phyloP scores from a whole-genome alignment of 208 protist species.

The Strigomonas culicis region DNA sequence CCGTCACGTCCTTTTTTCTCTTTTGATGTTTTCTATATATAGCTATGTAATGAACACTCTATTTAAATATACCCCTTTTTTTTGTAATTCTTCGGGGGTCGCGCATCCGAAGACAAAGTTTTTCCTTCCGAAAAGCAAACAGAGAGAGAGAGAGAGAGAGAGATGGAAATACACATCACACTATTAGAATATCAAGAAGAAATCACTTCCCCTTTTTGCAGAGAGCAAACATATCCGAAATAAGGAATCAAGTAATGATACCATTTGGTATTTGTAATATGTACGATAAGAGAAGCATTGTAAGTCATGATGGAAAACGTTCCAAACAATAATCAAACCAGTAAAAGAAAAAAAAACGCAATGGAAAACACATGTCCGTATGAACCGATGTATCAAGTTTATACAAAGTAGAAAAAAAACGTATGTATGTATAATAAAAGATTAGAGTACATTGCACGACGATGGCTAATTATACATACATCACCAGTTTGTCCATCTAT shows the following conservation, averaged over 20 bases:
- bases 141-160: conserved; percentile 14
- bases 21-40: conserved; percentile 4
- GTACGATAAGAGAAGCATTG: background rate
- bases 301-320: background rate
- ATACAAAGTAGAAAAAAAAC: background rate
- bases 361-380: background rate
- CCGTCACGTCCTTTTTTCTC: too few relatives aligned
- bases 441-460: background rate
- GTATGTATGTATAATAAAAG: background rate
- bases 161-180: conserved; percentile 10
- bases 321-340: background rate
- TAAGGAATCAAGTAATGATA: background rate
- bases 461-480: too few relatives aligned
- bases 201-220: too few relatives aligned
- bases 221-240: too few relatives aligned
- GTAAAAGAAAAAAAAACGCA: conserved; percentile 10
- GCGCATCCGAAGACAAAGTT: too few relatives aligned
- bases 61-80: too few relatives aligned
- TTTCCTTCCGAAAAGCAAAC: background rate
- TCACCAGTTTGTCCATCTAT: too few relatives aligned
- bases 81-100: too few relatives aligned
- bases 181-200: too few relatives aligned
- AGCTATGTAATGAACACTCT: too few relatives aligned
- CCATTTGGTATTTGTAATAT: background rate
- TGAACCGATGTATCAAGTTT: too few relatives aligned